phyloP scores from a whole-genome alignment of 2,329 filamentous ascomycete genomes.

The Colletotrichum endophyticum region DNA sequence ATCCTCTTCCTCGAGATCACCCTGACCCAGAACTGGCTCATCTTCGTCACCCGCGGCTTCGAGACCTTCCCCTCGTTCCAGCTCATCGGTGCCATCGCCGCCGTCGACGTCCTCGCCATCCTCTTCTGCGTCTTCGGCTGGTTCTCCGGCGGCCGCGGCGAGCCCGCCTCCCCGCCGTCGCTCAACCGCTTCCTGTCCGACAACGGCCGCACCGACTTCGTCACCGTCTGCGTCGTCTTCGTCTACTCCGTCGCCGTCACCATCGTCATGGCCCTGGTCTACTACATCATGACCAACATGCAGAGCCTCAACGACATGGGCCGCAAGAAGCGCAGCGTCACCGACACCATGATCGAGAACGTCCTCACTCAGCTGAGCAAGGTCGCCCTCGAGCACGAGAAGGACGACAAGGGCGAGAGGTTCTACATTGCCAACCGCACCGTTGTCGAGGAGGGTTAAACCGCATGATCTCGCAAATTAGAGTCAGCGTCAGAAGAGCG shows the following conservation, averaged over 20 bases:
- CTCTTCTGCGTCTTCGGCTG: conserved; percentile 79
- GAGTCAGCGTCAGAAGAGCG: neutral
- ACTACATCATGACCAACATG: conserved; percentile 66
- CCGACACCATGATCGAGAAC: conserved; percentile 25
- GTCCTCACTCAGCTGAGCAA: conserved; percentile 66
- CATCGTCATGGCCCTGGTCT: conserved; percentile 69
- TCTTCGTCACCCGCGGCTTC: conserved; percentile 77
- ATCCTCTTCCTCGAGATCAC: conserved; percentile 77
- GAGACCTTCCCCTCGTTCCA: conserved; percentile 79
- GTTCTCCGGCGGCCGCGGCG: conserved; percentile 59
- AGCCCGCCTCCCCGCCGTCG: conserved; percentile 32
- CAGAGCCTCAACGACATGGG: conserved; percentile 65
- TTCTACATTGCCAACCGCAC: conserved; percentile 22
- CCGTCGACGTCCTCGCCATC: conserved; percentile 74
- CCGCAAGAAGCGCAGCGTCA: conserved; percentile 59
- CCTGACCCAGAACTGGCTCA: conserved; percentile 79
- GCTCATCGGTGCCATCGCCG: conserved; percentile 72
- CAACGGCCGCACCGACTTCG: conserved; percentile 51
- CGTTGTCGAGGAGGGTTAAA: conserved; percentile 22
- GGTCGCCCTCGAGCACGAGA: conserved; percentile 64
- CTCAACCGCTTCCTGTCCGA: conserved; percentile 36
- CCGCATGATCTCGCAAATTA: neutral
- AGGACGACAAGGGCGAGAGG: conserved; percentile 42
- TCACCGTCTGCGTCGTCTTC: conserved; percentile 70
- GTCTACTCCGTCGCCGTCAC: conserved; percentile 70